Conservation (phyloP, 192 early-diverging fungal genomes). For the Coemansia sp. region DNA sequence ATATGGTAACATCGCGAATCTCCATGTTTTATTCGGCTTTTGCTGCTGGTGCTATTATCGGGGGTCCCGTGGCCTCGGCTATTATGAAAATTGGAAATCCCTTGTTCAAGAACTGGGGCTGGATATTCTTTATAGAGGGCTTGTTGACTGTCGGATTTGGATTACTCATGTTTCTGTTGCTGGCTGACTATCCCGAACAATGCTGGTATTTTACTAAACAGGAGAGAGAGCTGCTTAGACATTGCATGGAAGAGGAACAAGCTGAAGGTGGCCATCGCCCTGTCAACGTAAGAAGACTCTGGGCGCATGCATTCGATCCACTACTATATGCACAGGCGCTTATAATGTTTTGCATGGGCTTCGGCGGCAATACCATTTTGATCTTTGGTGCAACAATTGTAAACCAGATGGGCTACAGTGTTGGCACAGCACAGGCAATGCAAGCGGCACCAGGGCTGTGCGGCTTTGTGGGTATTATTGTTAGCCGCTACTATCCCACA, state of each 20-base stretch:
- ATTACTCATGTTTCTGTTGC: conserved; percentile 20
- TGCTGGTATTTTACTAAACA: conserved; percentile 23
- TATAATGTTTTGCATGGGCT: conserved; percentile 29
- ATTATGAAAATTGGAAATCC: conserved; percentile 30
- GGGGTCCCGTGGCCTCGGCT: conserved; percentile 31
- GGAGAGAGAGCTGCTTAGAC: conserved; percentile 20
- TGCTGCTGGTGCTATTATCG: conserved; percentile 34
- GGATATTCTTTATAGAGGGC: conserved; percentile 46
- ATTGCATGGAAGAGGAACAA: conserved; percentile 28
- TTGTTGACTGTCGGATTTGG: conserved; percentile 29
- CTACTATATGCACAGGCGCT: conserved; percentile 28
- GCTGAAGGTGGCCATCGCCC: conserved; percentile 23
- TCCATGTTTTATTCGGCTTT: conserved; percentile 42
- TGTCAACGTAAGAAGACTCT: conserved; percentile 15
- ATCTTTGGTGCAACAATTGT: conserved; percentile 33
- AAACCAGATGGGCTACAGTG: conserved; percentile 28
- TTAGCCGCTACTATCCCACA: conserved; percentile 25
- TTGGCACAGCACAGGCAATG: conserved; percentile 32
- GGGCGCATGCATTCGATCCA: conserved; percentile 20
- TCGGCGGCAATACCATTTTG: conserved; percentile 40
- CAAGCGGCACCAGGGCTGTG: conserved; percentile 27
- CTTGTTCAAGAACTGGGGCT: conserved; percentile 22
- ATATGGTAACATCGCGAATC: conserved; percentile 37
- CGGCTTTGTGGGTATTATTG: conserved; percentile 26
- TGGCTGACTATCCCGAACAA: conserved; percentile 30